Base-by-base conservation (phyloP, 306 rosid species). In the Rosa persica region DNA sequence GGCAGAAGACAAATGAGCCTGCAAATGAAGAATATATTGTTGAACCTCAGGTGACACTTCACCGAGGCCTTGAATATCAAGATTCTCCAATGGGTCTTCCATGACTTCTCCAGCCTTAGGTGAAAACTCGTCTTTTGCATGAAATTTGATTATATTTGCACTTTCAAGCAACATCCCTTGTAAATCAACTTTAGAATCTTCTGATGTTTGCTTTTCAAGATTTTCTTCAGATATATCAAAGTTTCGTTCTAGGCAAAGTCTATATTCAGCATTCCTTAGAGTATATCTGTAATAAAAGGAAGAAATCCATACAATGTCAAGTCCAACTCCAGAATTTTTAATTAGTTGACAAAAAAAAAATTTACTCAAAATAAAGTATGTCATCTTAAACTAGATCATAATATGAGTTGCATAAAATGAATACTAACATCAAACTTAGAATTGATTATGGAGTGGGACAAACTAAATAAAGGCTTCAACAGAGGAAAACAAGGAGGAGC, bases 171-270 rank as follows among this genome's bases (percentile, higher is more conserved):
- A 76, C 83, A 86, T 79, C 62, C 91, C 97, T 76, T 90, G 92
- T 44, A 89, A 60, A 79, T 85, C 92, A 55, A 85, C 62, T 40
- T 76, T 77, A 36, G 84, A 73, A 83, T 34, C 85, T 65, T 81
- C 90, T 36, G 77, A 68, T 77, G 52, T 84, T 74, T 83, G 84
- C 58, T 81, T 88, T 51, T 89, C 97, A 55, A 73, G 67, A 81
- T 87, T 87, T 27, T 76, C 82, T 67, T 89, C 96, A 75, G 75
- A 73, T 64, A 81, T 71, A 77, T 89, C 91, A 39, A 92, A 87
- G 65, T 90, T 95, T 81, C 79, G 89, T 84, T 95, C 97, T 25
- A 92, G 89, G 73, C 96, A 95, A 74, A 95, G 97, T 87, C 98
- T 89, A 78, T 87, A 95, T 79, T 95, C 98, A 65, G 95, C 98